A percentile compares a stretch with the other conserved stretches of the same genome.
Conservation (phyloP, 208 protist genomes). For the Acanthamoeba culbertsoni region DNA sequence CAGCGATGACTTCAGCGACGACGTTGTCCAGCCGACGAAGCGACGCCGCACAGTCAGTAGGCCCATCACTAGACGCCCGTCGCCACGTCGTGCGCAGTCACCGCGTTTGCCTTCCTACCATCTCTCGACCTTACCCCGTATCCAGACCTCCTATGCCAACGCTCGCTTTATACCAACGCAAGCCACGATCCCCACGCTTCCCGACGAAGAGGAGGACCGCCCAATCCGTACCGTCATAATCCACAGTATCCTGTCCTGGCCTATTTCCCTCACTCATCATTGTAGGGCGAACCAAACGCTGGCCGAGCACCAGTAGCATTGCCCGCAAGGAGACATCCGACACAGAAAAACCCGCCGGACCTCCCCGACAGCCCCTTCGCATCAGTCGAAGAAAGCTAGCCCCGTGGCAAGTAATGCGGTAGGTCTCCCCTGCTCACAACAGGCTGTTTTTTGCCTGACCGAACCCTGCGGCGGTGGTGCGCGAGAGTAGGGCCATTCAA, state of each 20-base stretch:
- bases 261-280: not conserved
- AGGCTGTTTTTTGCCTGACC: not conserved
- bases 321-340: not conserved
- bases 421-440: not conserved
- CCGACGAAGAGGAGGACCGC: not conserved
- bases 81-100: not conserved
- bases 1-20: slow-evolving; percentile 2
- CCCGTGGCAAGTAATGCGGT: not conserved
- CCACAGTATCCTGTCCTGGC: not conserved
- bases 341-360: not conserved
- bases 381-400: not conserved
- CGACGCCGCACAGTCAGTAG: not conserved
- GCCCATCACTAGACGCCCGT: not conserved
- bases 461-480: not conserved
- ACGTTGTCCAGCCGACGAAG: not conserved
- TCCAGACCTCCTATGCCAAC: not conserved
- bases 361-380: not conserved
- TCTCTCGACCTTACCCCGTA: not conserved
- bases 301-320: not conserved
- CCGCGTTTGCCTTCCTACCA: not conserved
- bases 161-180: not conserved
- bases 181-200: not conserved
- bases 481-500: not conserved
- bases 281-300: not conserved
- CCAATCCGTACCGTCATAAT: not conserved